A percentile compares a stretch with the other conserved stretches of the same genome.
These are phyloP conservation scores for Paecilomyces sp. DNA, from an alignment of 2,329 filamentous ascomycete species.

Conservation along the genomic window DNA sequence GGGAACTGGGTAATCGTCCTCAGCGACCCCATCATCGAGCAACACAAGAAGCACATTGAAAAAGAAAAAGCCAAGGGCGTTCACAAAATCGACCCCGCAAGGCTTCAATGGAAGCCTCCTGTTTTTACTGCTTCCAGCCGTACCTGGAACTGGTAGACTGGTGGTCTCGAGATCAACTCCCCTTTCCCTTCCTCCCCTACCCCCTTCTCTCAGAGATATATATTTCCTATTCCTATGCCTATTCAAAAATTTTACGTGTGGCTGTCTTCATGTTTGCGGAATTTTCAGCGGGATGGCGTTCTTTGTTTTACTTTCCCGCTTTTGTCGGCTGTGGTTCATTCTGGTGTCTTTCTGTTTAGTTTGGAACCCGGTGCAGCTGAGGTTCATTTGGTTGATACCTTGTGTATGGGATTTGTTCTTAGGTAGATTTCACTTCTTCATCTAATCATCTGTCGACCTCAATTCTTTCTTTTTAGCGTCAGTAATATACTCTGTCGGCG, in stretches of 20 bases:
- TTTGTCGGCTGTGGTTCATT: neutral
- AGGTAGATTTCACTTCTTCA: neutral
- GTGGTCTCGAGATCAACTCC: neutral
- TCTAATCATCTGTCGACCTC: neutral
- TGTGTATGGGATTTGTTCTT: neutral
- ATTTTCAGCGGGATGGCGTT: neutral
- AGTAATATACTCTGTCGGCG: no score
- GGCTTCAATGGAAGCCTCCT: slow-evolving; percentile 91
- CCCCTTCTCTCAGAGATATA: neutral
- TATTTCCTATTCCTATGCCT: neutral
- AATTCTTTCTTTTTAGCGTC: neutral
- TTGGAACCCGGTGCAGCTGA: neutral
- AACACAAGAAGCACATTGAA: slow-evolving; percentile 63
- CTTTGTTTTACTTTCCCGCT: neutral
- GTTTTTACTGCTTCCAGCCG: slow-evolving; percentile 83
- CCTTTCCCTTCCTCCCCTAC: neutral
- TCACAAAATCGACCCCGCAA: slow-evolving; percentile 64
- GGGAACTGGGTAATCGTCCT: slow-evolving; percentile 95
- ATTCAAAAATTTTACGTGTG: neutral
- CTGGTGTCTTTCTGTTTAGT: neutral
- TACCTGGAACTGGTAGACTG: slow-evolving; percentile 86
- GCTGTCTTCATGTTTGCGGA: neutral
- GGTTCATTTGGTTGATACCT: neutral
- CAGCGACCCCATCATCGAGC: slow-evolving; percentile 69
- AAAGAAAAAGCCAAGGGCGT: slow-evolving; percentile 74